Conservation (phyloP, 2,329 filamentous ascomycete species). For the Dactylella cylindrospora region DNA sequence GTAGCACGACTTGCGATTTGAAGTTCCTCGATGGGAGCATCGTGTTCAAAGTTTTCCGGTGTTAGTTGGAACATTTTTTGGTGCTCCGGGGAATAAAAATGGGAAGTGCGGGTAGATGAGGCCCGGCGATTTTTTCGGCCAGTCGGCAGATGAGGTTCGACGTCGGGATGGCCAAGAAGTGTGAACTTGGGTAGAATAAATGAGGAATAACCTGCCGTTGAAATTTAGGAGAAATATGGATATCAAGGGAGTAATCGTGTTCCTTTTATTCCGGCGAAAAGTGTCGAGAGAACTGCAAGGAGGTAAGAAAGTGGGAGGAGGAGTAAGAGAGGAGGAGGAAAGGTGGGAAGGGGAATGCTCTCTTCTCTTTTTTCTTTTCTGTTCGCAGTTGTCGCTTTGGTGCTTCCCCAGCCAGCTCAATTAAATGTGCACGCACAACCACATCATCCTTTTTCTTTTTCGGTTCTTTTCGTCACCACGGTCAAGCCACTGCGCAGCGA, state of each 20-base stretch:
- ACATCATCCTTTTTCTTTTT: not conserved
- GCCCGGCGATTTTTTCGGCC: too few relatives aligned
- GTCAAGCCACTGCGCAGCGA: not conserved
- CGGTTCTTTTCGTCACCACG: not conserved
- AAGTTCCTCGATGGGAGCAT: conserved; percentile 42
- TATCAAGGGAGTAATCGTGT: too few relatives aligned
- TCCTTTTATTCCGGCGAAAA: too few relatives aligned
- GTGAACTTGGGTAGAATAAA: not conserved
- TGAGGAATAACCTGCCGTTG: not conserved
- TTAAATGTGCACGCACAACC: too few relatives aligned
- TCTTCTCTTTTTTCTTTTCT: too few relatives aligned
- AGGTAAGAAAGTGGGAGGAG: not conserved
- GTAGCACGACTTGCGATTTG: conserved; percentile 40
- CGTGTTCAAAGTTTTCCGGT: conserved; percentile 34
- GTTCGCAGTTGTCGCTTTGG: not conserved
- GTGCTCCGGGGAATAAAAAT: too few relatives aligned
- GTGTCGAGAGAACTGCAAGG: too few relatives aligned
- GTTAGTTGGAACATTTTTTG: conserved; percentile 37
- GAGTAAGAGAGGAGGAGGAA: not conserved
- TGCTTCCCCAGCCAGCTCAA: conserved; percentile 38
- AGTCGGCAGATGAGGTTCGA: not conserved
- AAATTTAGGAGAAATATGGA: too few relatives aligned
- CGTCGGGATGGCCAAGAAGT: not conserved
- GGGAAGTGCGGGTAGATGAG: too few relatives aligned
- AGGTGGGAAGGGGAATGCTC: not conserved